Base-by-base conservation (phyloP, 2,329 filamentous ascomycete genomes). In the Neurospora sp. region DNA sequence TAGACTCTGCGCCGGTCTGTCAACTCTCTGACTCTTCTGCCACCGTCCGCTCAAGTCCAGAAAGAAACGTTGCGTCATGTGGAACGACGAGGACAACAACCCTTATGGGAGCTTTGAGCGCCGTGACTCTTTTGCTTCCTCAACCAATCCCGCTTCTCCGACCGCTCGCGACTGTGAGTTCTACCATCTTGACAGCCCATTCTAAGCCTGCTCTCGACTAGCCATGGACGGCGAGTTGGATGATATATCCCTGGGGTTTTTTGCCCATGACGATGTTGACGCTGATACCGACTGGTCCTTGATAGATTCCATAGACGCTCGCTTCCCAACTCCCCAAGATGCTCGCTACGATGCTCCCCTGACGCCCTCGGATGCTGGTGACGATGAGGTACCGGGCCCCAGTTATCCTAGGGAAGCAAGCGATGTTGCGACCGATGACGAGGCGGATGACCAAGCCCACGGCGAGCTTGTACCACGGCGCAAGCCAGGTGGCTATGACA, bases 1-100 rank as follows among this genome's bases (percentile, higher is more conserved):
- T 68, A 19, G 38, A 36, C 28, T 33, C 66, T 46, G 66, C 58
- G 38, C 67, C 67, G 62, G 33, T 70, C 40, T 66, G 68, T 70
- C 67, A 70, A 36, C 38, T 28, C 19, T 68, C 66, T 15, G 66
- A 67, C 42, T 70, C 67, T 42, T 28, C 69, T 68, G 68, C 39
- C 3, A 52, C 66, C 40, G 43, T 66, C 28, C 70, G 39, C 69
- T 68, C 79, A 86, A 62, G 52, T 9, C 23, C 28, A 62, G 52
- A n/a, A 62, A 33, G 52, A 33, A 28, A 62, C 52, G 52, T 62
- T 62, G 52, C 52, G 52, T 62, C 75, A 98, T 98, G 95, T 98
- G 95, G 95, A 96, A 97, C 86, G 94, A 98, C 84, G 95, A 98
- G 83, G 93, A 98, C 79, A 98, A 98, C 82, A 98, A 98, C 80